Evolutionary conservation across 163 green algal species (phyloP).

Genomic region (Chlamydomonas reinhardtii): DNA sequence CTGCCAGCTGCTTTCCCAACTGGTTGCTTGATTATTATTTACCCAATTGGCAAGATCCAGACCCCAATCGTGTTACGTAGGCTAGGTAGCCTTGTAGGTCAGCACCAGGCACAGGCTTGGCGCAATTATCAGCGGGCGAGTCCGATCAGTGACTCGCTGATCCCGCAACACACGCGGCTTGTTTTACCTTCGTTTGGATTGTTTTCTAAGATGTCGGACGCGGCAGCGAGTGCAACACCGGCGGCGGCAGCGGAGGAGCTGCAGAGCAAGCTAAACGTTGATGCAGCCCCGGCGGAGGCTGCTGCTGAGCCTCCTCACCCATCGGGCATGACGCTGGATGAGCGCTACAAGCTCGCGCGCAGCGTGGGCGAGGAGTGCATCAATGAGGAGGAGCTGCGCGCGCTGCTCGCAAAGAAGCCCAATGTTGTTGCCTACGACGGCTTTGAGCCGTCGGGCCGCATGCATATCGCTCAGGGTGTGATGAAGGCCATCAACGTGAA

Average conservation of each 20-base stretch:
- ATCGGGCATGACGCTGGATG: conserved; percentile 74
- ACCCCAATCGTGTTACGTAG: background rate
- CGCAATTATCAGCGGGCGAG: too few relatives aligned
- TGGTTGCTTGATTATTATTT: too few relatives aligned
- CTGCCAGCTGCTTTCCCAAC: too few relatives aligned
- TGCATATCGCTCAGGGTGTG: conserved; percentile 98
- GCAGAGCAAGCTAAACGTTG: conserved; percentile 41
- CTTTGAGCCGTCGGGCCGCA: conserved; percentile 97
- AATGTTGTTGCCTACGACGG: conserved; percentile 95
- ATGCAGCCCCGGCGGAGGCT: background rate
- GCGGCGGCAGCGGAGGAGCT: conserved; percentile 30
- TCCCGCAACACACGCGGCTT: too few relatives aligned
- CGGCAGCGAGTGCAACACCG: background rate
- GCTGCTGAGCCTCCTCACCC: conserved; percentile 46
- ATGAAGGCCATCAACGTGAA: conserved; percentile 99
- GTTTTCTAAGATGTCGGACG: conserved; percentile 36
- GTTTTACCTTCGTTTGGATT: background rate
- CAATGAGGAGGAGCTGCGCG: conserved; percentile 90
- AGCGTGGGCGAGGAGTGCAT: conserved; percentile 94
- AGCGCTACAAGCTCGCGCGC: conserved; percentile 87
- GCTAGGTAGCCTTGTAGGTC: conserved; percentile 21
- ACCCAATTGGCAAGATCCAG: conserved; percentile 28
- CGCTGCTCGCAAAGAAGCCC: conserved; percentile 96
- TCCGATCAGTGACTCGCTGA: too few relatives aligned
- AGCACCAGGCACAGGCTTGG: conserved; percentile 13